Conservation (phyloP, 768 basidiomycete genomes). For the Suillus plorans region DNA sequence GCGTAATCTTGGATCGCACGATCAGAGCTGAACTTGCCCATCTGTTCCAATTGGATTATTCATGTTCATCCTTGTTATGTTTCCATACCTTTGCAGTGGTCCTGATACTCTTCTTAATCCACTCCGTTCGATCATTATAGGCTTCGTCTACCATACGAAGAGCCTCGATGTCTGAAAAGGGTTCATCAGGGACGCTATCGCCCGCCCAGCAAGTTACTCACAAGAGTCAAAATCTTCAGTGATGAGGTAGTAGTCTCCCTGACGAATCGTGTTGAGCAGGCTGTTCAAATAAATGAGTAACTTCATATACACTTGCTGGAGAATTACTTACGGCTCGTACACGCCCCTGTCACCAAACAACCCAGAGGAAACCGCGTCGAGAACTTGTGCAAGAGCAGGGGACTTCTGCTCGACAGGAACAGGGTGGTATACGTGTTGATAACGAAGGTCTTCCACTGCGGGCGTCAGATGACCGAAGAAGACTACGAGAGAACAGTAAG, state of each 20-base stretch:
- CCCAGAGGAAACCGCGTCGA: slow-evolving; percentile 74
- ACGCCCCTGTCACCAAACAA: slow-evolving; percentile 75
- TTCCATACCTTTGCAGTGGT: slow-evolving; percentile 69
- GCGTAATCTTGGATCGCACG: slow-evolving; percentile 91
- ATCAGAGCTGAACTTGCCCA: slow-evolving; percentile 98
- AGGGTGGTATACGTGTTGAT: slow-evolving; percentile 84
- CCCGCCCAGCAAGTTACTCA: slow-evolving; percentile 34
- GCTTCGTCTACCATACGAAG: slow-evolving; percentile 86
- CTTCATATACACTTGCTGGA: slow-evolving; percentile 19
- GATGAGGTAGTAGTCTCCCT: slow-evolving; percentile 77
- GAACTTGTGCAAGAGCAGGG: slow-evolving; percentile 74
- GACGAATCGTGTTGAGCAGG: slow-evolving; percentile 71
- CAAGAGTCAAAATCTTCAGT: slow-evolving; percentile 95
- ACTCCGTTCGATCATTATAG: slow-evolving; percentile 79
- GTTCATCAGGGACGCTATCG: not conserved
- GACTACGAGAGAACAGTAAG: slow-evolving; percentile 43
- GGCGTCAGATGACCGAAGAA: slow-evolving; percentile 90
- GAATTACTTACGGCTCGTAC: slow-evolving; percentile 80
- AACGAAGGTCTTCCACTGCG: slow-evolving; percentile 83
- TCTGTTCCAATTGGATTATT: slow-evolving; percentile 40
- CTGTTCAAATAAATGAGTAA: slow-evolving; percentile 31
- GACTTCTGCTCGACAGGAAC: slow-evolving; percentile 80
- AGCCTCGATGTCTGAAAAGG: slow-evolving; percentile 68
- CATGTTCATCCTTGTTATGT: not conserved
- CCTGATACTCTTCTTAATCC: slow-evolving; percentile 89